Evolutionary conservation across 129 eudicot genomes (phyloP).

Genomic region (Cynara cardunculus): DNA sequence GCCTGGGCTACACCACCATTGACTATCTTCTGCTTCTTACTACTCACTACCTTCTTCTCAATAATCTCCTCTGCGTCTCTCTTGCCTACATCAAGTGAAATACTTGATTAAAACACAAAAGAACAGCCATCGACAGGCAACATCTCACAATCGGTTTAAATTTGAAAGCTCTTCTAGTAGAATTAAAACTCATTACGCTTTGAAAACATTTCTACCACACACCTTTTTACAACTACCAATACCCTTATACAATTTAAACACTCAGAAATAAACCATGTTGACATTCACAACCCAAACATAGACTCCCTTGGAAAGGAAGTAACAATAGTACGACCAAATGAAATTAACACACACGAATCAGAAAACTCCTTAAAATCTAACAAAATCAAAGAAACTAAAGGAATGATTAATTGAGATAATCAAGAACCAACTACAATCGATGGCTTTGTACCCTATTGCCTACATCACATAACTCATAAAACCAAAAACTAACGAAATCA

Average conservation of each 20-base stretch:
- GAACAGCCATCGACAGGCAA: neutral
- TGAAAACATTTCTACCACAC: neutral
- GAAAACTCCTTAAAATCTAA: neutral
- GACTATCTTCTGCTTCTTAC: slow-evolving; percentile 32
- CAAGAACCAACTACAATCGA: neutral
- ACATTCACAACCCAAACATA: neutral
- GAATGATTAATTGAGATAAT: neutral
- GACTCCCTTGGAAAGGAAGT: neutral
- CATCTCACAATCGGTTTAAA: neutral
- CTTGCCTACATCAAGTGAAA: slow-evolving; percentile 15
- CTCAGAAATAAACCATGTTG: neutral
- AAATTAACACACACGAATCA: neutral
- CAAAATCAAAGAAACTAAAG: neutral
- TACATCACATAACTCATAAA: neutral
- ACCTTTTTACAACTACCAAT: neutral
- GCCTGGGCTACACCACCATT: slow-evolving; percentile 27
- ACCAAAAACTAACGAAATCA: neutral
- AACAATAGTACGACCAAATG: neutral
- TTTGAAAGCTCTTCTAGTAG: neutral
- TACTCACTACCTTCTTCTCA: slow-evolving; percentile 25
- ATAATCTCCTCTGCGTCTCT: slow-evolving; percentile 35
- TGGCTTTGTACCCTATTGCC: neutral
- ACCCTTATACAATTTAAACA: neutral
- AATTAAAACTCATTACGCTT: neutral
- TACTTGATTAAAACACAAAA: neutral